Evolutionary conservation across 129 eudicot species (phyloP).

Genomic region (Cynara cardunculus): DNA sequence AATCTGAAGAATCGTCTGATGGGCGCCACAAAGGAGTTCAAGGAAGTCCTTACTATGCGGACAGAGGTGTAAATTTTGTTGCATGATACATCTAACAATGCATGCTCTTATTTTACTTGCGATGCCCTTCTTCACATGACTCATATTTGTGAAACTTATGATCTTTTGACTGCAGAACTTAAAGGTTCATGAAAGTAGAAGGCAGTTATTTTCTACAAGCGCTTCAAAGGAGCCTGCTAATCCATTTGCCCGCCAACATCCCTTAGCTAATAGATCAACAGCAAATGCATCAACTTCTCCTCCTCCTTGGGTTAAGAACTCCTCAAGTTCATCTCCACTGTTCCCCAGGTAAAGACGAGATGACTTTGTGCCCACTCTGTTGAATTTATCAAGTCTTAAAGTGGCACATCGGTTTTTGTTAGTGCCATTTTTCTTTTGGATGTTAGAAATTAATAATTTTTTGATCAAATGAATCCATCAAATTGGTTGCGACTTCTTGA

Average conservation of each 20-base stretch:
- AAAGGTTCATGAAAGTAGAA: conserved; percentile 76
- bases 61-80: conserved; percentile 64
- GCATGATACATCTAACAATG: background rate
- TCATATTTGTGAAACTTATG: conserved; percentile 8
- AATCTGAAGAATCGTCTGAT: conserved; percentile 81
- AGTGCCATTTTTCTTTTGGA: background rate
- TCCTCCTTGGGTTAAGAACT: conserved; percentile 78
- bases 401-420: background rate
- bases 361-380: background rate
- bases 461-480: background rate
- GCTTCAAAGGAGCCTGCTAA: conserved; percentile 63
- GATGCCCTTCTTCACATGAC: background rate
- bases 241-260: conserved; percentile 91
- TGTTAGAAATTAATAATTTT: background rate
- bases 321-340: conserved; percentile 56
- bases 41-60: conserved; percentile 94
- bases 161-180: conserved; percentile 52
- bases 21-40: conserved; percentile 91
- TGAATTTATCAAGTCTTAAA: background rate
- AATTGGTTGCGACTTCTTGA: background rate
- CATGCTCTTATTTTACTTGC: background rate
- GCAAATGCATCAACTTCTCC: conserved; percentile 49
- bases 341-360: conserved; percentile 58
- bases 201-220: conserved; percentile 70
- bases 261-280: conserved; percentile 52